A percentile compares a stretch with the other conserved stretches of the same genome.
Evolutionary conservation across 2,329 filamentous ascomycete genomes (phyloP).

Genomic region (Stachybotrys elegans): DNA sequence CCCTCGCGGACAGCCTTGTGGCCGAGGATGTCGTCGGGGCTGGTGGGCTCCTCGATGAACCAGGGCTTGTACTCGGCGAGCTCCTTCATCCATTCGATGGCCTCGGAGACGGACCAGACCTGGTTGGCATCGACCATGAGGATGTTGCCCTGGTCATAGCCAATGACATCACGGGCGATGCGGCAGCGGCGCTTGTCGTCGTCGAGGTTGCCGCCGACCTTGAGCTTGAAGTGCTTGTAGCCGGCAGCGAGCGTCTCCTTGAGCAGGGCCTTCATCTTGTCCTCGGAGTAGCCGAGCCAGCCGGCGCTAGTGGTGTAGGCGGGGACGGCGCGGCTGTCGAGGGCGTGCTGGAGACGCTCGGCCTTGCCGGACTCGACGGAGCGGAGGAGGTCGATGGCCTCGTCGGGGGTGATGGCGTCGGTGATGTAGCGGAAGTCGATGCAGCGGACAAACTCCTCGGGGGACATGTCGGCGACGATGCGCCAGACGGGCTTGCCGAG

Average conservation of each 20-base stretch:
- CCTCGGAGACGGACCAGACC: constrained; percentile 86
- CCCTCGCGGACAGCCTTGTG: constrained; percentile 82
- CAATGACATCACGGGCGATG: constrained; percentile 75
- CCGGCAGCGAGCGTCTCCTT: constrained; percentile 70
- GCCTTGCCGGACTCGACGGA: constrained; percentile 63
- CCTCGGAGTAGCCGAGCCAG: constrained; percentile 86
- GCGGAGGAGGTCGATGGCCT: constrained; percentile 68
- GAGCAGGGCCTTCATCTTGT: constrained; percentile 75
- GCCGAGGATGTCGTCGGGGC: constrained; percentile 82
- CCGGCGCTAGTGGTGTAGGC: constrained; percentile 88
- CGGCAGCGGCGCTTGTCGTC: constrained; percentile 65
- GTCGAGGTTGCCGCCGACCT: constrained; percentile 71
- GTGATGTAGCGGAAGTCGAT: constrained; percentile 96
- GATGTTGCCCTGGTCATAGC: constrained; percentile 76
- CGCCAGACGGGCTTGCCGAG: constrained; percentile 86
- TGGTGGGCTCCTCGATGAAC: constrained; percentile 95
- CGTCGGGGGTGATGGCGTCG: constrained; percentile 82
- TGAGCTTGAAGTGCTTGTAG: constrained; percentile 86
- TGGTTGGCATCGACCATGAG: constrained; percentile 95
- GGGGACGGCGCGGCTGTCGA: constrained; percentile 70
- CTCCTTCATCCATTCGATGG: constrained; percentile 79
- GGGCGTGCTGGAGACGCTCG: constrained; percentile 66
- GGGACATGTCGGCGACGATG: constrained; percentile 84
- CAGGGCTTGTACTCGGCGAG: constrained; percentile 80
- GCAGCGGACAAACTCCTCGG: constrained; percentile 79